Base-by-base conservation (phyloP, 2,329 filamentous ascomycete species). In the Talaromyces islandicus region DNA sequence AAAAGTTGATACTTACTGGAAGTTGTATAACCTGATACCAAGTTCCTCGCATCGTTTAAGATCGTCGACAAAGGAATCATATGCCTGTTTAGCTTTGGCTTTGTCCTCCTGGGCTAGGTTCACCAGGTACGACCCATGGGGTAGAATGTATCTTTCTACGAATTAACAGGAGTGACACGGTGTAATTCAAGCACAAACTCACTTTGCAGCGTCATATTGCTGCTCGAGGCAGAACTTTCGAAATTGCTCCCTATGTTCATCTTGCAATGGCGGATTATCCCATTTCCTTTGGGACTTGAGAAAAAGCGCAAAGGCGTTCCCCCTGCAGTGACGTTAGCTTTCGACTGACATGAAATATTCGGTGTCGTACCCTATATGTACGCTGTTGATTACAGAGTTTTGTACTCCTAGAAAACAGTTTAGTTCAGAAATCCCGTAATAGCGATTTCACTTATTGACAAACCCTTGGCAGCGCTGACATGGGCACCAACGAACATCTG, bases 231-330 rank as follows among this genome's bases (percentile, higher is more conserved):
- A 90, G 32, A 85, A 78, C 50, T 81, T 80, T 59, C 83, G 83
- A 77, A 97, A 99, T 43, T 85, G 82, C 48, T 85, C 81, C 55
- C 84, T 81, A 57, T 88, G 84, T 27, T 89, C 86, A 43, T 85
- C 75, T 27, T 88, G 81, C 4, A 99, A 81, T 0, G 90, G 84
- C 9, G 92, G 91, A 68, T 89, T 95, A 29, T 85, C 82, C 94
- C 94, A 99, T 79, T 96, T 97, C 59, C 92, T 87, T 74, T 99
- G 94, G 0, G 91, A 96, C 73, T 97, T 97, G 67, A 99, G 83
- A 77, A 99, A 99, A 21, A 97, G 81, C 4, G 94, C 94, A 67
- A 97, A 96, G 10, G 92, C 86, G 72, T 97, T 99, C 64, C 89
- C 92, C 57, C 92, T 82, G 55, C 64, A 69, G 48, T 24, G n/a